These are phyloP conservation scores for Beauveria varroae DNA, from an alignment of 2,329 filamentous ascomycete genomes.

Conservation along the genomic window DNA sequence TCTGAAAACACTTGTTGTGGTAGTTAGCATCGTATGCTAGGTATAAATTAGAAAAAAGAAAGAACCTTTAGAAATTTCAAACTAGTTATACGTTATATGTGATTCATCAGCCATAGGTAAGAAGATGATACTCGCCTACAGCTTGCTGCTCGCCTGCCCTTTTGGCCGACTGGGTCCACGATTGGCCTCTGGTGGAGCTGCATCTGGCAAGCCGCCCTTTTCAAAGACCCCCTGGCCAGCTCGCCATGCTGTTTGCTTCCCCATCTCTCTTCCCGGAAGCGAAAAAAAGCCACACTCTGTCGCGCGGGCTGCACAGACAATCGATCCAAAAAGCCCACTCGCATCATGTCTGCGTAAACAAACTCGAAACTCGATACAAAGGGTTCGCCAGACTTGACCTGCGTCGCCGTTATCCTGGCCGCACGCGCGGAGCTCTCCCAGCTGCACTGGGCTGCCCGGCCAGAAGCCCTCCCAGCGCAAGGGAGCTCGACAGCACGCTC, in stretches of 20 bases:
- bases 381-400: not conserved
- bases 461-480: not conserved
- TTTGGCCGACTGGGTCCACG: no score
- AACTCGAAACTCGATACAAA: not conserved
- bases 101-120: no score
- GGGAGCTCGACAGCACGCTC: not conserved
- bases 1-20: no score
- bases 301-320: constrained; percentile 6
- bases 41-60: no score
- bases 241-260: not conserved
- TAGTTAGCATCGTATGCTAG: no score
- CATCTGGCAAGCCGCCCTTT: not conserved
- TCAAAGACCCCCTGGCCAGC: not conserved
- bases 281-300: not conserved
- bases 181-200: no score
- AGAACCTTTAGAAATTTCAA: accelerated
- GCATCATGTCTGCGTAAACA: not conserved
- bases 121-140: not conserved
- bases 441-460: constrained; percentile 2
- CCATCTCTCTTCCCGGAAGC: not conserved
- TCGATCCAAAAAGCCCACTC: not conserved
- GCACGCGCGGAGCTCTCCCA: constrained; percentile 8
- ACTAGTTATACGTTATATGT: no score
- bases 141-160: not conserved
- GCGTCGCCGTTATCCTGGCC: constrained; percentile 6